Evolutionary conservation across 2,329 filamentous ascomycete species (phyloP).

Genomic region (Teratosphaeriaceae sp.): DNA sequence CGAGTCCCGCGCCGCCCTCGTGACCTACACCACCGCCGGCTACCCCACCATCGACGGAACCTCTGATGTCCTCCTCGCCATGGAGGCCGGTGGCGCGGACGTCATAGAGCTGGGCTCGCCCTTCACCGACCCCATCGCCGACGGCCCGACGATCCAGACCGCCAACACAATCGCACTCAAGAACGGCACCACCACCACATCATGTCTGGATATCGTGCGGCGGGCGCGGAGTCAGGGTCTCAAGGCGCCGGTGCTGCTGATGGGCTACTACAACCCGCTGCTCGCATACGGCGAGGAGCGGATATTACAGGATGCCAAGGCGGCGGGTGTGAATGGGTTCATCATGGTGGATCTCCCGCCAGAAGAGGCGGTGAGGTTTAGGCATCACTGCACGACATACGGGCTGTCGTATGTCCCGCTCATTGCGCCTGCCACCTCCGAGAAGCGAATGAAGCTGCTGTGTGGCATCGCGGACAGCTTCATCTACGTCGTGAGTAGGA

Average conservation of each 20-base stretch:
- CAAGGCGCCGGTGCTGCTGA: slow-evolving; percentile 77
- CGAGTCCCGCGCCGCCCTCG: slow-evolving; percentile 61
- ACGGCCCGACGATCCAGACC: slow-evolving; percentile 94
- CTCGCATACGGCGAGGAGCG: slow-evolving; percentile 90
- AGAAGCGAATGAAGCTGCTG: slow-evolving; percentile 87
- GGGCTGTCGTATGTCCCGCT: slow-evolving; percentile 95
- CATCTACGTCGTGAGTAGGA: slow-evolving; percentile 95
- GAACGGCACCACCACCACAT: slow-evolving; percentile 79
- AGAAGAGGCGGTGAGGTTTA: slow-evolving; percentile 90
- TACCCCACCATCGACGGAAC: slow-evolving; percentile 80
- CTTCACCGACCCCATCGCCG: slow-evolving; percentile 96
- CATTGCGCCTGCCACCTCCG: slow-evolving; percentile 89
- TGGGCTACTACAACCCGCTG: slow-evolving; percentile 99
- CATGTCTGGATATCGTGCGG: slow-evolving; percentile 75
- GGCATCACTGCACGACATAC: slow-evolving; percentile 71
- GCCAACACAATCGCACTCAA: slow-evolving; percentile 82
- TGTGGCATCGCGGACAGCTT: slow-evolving; percentile 97
- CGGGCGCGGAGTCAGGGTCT: slow-evolving; percentile 72
- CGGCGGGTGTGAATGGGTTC: slow-evolving; percentile 87
- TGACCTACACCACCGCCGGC: slow-evolving; percentile 94
- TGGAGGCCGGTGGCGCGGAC: slow-evolving; percentile 92
- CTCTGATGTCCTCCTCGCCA: slow-evolving; percentile 73
- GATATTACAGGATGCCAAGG: slow-evolving; percentile 75
- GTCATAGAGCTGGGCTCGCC: slow-evolving; percentile 93
- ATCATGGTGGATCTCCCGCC: slow-evolving; percentile 94